These are phyloP conservation scores for Vigna angularis DNA, from an alignment of 306 rosid genomes.

Conservation along the genomic window DNA sequence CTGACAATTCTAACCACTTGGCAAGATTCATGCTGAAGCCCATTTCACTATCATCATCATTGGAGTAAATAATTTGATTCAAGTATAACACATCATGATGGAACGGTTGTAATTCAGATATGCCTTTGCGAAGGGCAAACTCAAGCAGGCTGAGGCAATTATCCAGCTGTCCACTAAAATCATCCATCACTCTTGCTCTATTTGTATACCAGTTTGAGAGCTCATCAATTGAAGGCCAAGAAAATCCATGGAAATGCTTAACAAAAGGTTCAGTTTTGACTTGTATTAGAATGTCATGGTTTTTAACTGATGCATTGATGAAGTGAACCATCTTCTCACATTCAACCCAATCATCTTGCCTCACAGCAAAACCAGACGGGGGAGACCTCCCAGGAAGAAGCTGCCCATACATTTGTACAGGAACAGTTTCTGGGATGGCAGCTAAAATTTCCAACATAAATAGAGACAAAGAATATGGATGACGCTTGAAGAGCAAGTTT, in stretches of 20 bases:
- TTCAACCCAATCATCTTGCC: constrained; percentile 99
- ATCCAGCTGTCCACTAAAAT: constrained; percentile 88
- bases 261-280: constrained; percentile 86
- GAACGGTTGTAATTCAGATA: constrained; percentile 74
- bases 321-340: constrained; percentile 76
- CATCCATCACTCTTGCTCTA: constrained; percentile 86
- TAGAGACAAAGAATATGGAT: constrained; percentile 84
- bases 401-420: constrained; percentile 86
- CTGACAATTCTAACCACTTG: constrained; percentile 75
- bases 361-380: constrained; percentile 73
- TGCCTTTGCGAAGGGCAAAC: constrained; percentile 77
- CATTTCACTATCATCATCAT: constrained; percentile 60
- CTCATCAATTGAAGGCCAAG: constrained; percentile 86
- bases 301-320: constrained; percentile 56
- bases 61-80: constrained; percentile 80
- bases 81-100: constrained; percentile 76
- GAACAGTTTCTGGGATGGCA: constrained; percentile 94
- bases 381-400: constrained; percentile 96
- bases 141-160: constrained; percentile 83
- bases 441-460: constrained; percentile 76
- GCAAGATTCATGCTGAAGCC: constrained; percentile 65
- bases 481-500: constrained; percentile 89
- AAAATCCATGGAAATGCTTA: constrained; percentile 67
- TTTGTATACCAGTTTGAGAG: constrained; percentile 78
- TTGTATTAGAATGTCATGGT: constrained; percentile 60